Base-by-base conservation (phyloP, 2,329 filamentous ascomycete species). In the Lasiodiplodia citricola region DNA sequence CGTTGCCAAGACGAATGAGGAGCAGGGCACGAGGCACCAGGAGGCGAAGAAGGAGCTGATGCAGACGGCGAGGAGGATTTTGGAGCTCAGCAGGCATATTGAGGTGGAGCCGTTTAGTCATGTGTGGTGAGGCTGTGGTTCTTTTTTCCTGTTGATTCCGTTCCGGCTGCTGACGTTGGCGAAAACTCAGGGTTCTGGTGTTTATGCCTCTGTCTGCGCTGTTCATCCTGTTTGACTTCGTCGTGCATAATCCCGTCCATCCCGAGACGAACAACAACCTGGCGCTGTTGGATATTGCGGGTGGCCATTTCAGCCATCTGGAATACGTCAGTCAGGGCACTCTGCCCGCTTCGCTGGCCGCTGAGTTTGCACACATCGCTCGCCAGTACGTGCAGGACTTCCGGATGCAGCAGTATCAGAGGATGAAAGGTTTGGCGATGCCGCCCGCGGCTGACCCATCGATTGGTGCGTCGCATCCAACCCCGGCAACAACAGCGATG, bases 251-350 rank as follows among this genome's bases (percentile, higher is more conserved):
- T 13, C 57, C 57, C 11, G 23, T 31, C 1, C 75, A 80, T 38
- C 71, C 74, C 0, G 79, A 82, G 41, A 81, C 76, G 0, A 73
- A 66, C 50, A 75, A 70, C 3, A 82, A 83, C 63, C 74, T 84
- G 1, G 75, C 78, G 2, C 73, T 82, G 0, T 74, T 84, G 11
- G 82, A 83, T 56, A 77, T 83, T 68, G 80, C 74, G 4, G 80
- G 77, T 8, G 82, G 80, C 1, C 80, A 84, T 70, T 84, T 84
- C 55, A 81, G 79, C 58, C 74, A 79, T 8, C 72, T 84, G 8
- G 83, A 83, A 70, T 80, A 77, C 64, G 77, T 77, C 11, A 81
- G 80, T 18, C 75, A 73, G 2, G 79, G 80, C 0, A 73, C 74
- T 3, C 70, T 84, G 0, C 81, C 79, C 0, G 75, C 75, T 0